Evolutionary conservation across 1,284 basidiomycete genomes (phyloP), one percentile per base, ranked within the genome.

Genomic region (Cryptococcus hybrid): DNA sequence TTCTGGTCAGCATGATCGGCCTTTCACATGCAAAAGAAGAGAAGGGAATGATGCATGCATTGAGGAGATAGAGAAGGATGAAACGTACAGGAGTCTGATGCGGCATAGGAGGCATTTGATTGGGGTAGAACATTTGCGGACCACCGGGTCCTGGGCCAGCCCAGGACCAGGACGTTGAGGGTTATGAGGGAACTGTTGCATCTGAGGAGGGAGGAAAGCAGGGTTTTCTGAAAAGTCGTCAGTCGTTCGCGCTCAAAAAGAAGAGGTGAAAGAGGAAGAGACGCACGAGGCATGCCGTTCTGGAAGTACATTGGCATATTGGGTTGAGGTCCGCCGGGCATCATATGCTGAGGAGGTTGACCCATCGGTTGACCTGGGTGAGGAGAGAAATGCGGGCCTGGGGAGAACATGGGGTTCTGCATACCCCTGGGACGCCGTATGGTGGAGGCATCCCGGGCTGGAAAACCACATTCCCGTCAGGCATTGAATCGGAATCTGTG

Each of bases 51-150:
- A 9, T 42, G 40, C n/a, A 42, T 42, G n/a, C n/a, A n/a, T 30
- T 30, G 46, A 18, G 7, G n/a, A 2, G 9, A 30, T 18, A 42
- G 18, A 51, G 9, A 12, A 36, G 42, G 9, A 3, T 1, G 4
- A 11, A 12, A 69, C 72, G 56, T 55, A 75, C 73, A 61, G 48
- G 74, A 1, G 72, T 74, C 54, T 73, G 72, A 49, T 73, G 74
- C 36, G 68, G 69, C 24, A 68, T 68, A 8, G 62, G 53, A 54
- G 66, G 63, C 35, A 46, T 54, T 34, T 60, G 61, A 51, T 52
- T 55, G 18, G 56, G 61, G 54, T 63, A 70, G 55, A 58, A 69
- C 63, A 68, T 67, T 24, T 59, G 58, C 34, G 54, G 59, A 44
- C n/a, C n/a, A 37, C 60, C 60, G 35, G 18, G 18, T 18, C 60